These are phyloP conservation scores for Corymbia citriodora DNA, from an alignment of 441 rosid genomes.

Conservation along the genomic window DNA sequence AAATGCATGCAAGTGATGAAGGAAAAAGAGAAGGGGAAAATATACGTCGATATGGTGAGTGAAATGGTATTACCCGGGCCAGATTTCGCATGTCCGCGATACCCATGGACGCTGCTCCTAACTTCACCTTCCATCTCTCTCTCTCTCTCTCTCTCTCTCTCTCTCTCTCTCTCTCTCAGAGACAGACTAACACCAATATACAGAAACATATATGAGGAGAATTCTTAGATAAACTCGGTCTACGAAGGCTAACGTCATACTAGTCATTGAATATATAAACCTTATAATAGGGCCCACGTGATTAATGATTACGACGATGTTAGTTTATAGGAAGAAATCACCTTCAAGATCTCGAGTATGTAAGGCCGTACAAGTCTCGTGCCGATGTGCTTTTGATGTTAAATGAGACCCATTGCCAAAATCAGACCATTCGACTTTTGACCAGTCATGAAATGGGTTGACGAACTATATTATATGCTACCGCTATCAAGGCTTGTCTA, in stretches of 20 bases:
- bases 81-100: background rate
- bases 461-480: background rate
- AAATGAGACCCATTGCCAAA: background rate
- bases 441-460: fast-evolving
- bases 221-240: background rate
- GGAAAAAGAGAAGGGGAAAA: background rate
- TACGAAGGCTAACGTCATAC: background rate
- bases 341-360: background rate
- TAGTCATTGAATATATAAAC: background rate
- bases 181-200: background rate
- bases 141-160: background rate
- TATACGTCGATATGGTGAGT: background rate
- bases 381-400: background rate
- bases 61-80: background rate
- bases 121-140: background rate
- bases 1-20: background rate
- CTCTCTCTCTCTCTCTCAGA: background rate
- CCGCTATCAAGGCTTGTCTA: background rate
- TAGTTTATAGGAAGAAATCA: background rate
- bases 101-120: background rate
- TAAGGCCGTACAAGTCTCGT: background rate
- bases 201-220: background rate
- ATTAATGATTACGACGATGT: fast-evolving
- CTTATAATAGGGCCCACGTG: background rate
- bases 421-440: background rate